Base-by-base conservation (phyloP, 805 yeast genomes). In the Yarrowia phangngaensis region DNA sequence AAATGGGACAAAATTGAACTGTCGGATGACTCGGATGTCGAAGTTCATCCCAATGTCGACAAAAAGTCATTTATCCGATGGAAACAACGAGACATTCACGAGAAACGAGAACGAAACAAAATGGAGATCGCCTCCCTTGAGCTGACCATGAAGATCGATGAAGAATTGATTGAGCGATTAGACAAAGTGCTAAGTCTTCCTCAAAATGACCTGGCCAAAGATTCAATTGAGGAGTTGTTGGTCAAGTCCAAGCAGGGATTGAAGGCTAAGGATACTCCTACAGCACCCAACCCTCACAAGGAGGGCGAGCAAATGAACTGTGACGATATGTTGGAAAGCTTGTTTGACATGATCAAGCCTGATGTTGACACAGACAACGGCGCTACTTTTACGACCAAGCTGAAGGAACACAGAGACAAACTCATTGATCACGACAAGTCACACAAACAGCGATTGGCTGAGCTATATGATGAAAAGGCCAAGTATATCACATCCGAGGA, bases 1-100 rank as follows among this genome's bases (percentile, higher is more conserved):
- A 92, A 90, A 64, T 92, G 98, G 97, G 99, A 92, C 66, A 86
- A 87, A 63, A 78, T 92, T 52, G 98, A 92, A 64, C 70, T 92
- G 29, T 86, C 96, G 15, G 99, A 92, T 64, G 99, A 92, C 65
- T 87, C 96, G 7, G 98, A 92, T 60, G 72, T 92, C 40, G 98
- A 92, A 61, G 97, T 90, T 12, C 99, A 92, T 63, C 99, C 97
- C 52, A 92, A 92, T 62, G 98, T 92, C 23, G 99, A 92, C 65
- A 92, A 92, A 63, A 71, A 70, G 29, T 89, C 97, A 1, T 90
- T 92, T 57, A 86, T 92, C 58, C 78, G 80, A 52, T 90, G 97
- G 98, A 90, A 87, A 63, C 99, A 92, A 68, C 83, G 95, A 60
- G 95, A 89, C 58, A 92, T 92, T 55, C 98, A 92, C 63, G 96